Conservation (phyloP, 179 eudicot species). For the Beta macrorhiza region DNA sequence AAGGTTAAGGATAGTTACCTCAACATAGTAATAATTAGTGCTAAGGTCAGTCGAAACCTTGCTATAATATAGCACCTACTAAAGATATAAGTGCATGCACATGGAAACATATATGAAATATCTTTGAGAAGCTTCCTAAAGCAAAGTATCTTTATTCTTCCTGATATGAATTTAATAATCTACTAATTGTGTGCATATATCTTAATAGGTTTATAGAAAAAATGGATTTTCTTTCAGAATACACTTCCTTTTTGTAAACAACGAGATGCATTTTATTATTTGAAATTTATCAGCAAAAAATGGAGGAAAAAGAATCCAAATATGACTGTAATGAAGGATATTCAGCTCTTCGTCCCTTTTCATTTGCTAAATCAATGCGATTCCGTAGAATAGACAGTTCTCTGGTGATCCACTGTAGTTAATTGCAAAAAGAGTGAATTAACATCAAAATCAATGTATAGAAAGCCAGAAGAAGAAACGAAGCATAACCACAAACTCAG, state of each 20-base stretch:
- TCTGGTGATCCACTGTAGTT: constrained; percentile 35
- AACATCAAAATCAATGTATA: neutral
- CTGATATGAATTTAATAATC: neutral
- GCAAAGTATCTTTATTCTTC: neutral
- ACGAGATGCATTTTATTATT: too few species aligned
- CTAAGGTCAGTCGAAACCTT: neutral
- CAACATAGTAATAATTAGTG: neutral
- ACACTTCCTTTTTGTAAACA: neutral
- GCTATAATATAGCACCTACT: neutral
- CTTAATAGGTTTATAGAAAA: neutral
- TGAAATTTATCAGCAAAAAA: neutral
- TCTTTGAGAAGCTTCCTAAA: neutral
- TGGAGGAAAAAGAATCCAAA: neutral
- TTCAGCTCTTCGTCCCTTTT: constrained; percentile 48
- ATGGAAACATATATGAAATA: neutral
- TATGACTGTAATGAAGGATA: constrained; percentile 35
- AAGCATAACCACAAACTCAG: neutral
- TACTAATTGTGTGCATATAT: neutral
- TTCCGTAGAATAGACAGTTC: constrained; percentile 36
- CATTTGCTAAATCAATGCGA: constrained; percentile 52
- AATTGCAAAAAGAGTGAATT: constrained; percentile 6
- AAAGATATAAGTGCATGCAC: neutral
- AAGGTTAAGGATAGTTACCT: constrained; percentile 35
- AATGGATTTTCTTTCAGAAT: neutral
- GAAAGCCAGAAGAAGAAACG: neutral